Percentiles rank a stretch among this genome's conserved stretches.
phyloP scores from a whole-genome alignment of 306 rosid species.

The Herpetospermum pedunculosum region DNA sequence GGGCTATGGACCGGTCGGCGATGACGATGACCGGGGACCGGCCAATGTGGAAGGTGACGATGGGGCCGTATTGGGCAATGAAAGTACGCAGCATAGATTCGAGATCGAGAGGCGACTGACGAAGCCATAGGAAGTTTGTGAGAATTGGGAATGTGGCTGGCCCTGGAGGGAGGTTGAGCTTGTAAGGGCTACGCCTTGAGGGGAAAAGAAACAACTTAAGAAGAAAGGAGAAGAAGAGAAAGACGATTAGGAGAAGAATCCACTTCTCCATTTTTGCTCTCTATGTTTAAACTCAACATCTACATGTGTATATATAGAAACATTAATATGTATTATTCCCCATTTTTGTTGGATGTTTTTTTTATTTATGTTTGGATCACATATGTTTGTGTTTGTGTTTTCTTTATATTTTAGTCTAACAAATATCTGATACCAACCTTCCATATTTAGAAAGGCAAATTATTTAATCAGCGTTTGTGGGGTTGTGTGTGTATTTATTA shows the following conservation, averaged over 20 bases:
- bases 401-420: too few species aligned
- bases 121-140: not conserved
- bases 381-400: too few species aligned
- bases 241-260: not conserved
- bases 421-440: too few species aligned
- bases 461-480: too few species aligned
- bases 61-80: slow-evolving; percentile 22
- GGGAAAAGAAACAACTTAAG: not conserved
- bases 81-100: not conserved
- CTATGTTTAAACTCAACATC: not conserved
- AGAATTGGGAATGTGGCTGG: not conserved
- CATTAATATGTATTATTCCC: not conserved
- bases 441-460: too few species aligned
- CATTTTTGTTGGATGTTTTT: not conserved
- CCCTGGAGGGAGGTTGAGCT: not conserved
- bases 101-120: not conserved
- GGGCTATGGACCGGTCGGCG: slow-evolving; percentile 30
- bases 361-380: too few species aligned
- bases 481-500: too few species aligned
- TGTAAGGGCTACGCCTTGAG: not conserved
- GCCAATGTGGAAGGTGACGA: slow-evolving; percentile 34
- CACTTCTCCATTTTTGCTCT: not conserved
- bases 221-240: not conserved
- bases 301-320: not conserved
- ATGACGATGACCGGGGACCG: slow-evolving; percentile 34